Evolutionary conservation across 345 rosid species (phyloP).

Genomic region (Lepidium sativum): DNA sequence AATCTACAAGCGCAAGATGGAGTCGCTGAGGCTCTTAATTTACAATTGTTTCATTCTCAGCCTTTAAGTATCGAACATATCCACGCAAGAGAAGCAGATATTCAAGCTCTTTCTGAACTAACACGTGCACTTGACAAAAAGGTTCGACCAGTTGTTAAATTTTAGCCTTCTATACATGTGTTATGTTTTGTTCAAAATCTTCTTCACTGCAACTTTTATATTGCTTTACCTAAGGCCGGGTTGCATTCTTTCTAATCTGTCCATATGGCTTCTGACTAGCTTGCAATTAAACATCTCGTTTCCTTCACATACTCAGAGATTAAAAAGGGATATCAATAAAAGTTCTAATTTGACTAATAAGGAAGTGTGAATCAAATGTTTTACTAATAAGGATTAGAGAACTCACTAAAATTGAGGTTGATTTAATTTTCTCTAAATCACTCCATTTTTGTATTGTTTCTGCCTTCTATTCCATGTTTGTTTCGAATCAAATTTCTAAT

Average conservation of each 20-base stretch:
- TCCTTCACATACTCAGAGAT: constrained; percentile 1
- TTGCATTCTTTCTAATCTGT: neutral
- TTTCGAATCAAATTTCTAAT: constrained; percentile 13
- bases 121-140: constrained; percentile 45
- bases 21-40: constrained; percentile 27
- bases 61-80: constrained; percentile 33
- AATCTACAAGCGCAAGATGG: constrained; percentile 34
- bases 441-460: neutral
- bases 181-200: neutral
- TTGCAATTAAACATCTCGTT: neutral
- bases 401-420: neutral
- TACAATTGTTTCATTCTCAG: constrained; percentile 33
- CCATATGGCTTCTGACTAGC: constrained; percentile 6
- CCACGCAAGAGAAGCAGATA: constrained; percentile 55
- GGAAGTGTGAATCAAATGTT: neutral
- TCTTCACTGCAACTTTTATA: neutral
- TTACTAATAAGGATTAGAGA: neutral
- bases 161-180: constrained; percentile 1
- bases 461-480: neutral
- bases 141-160: constrained; percentile 31
- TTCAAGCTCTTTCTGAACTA: constrained; percentile 49
- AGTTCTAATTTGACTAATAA: neutral
- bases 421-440: neutral
- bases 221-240: neutral
- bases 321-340: neutral